Conservation (phyloP, 2,329 filamentous ascomycete species). For the Fusarium duplospermum region DNA sequence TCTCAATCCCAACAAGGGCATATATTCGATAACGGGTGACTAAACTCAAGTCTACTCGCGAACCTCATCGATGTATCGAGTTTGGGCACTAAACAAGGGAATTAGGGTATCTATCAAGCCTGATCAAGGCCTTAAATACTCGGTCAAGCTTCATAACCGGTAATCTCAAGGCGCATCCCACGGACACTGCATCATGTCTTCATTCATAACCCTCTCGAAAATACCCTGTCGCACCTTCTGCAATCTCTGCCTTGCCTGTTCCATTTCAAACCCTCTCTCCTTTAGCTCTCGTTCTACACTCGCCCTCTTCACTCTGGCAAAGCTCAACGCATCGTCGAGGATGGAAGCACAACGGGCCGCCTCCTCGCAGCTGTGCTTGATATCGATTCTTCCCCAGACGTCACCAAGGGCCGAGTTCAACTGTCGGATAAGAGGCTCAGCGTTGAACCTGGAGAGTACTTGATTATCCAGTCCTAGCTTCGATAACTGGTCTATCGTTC, state of each 20-base stretch:
- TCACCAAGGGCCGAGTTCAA: slow-evolving; percentile 53
- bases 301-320: slow-evolving; percentile 47
- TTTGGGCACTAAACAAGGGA: no score
- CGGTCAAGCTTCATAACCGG: no score
- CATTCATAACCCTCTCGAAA: slow-evolving; percentile 36
- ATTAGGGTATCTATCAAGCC: no score
- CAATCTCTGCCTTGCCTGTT: slow-evolving; percentile 51
- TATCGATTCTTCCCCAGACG: slow-evolving; percentile 63
- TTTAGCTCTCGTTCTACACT: slow-evolving; percentile 48
- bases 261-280: slow-evolving; percentile 45
- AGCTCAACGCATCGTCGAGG: slow-evolving; percentile 47
- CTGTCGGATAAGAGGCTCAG: slow-evolving; percentile 57
- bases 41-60: no score
- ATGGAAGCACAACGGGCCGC: slow-evolving; percentile 49
- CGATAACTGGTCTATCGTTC: slow-evolving; percentile 22
- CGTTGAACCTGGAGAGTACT: slow-evolving; percentile 46
- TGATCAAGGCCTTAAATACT: no score
- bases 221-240: slow-evolving; percentile 59
- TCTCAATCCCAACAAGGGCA: no score
- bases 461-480: slow-evolving; percentile 20
- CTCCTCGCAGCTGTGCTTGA: slow-evolving; percentile 56
- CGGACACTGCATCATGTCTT: slow-evolving; percentile 11
- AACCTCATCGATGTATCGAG: no score
- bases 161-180: not conserved
- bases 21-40: no score